Conservation (phyloP, 2,329 filamentous ascomycete genomes). For the Penicillium polonicum region DNA sequence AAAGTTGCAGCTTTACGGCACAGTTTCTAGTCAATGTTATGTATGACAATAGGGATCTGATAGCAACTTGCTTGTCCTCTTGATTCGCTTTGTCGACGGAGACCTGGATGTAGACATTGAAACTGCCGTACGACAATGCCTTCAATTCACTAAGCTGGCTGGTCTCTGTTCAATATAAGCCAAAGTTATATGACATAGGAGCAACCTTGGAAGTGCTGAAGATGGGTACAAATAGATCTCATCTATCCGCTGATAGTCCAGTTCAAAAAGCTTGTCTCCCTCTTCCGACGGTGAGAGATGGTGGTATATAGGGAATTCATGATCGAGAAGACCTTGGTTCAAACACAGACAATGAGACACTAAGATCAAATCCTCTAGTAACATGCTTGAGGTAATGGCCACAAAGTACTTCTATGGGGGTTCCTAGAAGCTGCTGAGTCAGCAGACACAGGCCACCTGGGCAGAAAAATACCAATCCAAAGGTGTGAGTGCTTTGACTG, state of each 20-base stretch:
- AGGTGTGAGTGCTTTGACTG: neutral
- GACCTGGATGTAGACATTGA: neutral
- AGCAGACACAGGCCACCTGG: neutral
- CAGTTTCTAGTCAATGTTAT: neutral
- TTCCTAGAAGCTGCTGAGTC: conserved; percentile 1
- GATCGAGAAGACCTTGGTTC: neutral
- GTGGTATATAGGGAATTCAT: neutral
- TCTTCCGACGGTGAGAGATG: too few relatives aligned
- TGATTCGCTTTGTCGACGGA: neutral
- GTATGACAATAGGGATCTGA: neutral
- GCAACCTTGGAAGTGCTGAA: neutral
- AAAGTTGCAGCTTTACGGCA: neutral
- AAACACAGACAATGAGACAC: neutral
- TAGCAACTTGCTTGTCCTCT: neutral
- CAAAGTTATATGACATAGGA: neutral
- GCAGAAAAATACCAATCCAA: neutral
- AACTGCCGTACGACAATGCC: neutral
- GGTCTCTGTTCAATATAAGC: neutral
- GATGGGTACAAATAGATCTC: neutral
- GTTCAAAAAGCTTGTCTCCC: neutral
- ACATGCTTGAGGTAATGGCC: neutral
- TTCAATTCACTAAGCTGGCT: neutral
- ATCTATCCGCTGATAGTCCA: neutral
- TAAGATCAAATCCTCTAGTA: neutral
- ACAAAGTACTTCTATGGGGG: too few relatives aligned